A percentile compares a stretch with the other conserved stretches of the same genome.
These are phyloP conservation scores for Phytophthora quininea DNA, from an alignment of 352 stramenopile genomes.

Conservation along the genomic window DNA sequence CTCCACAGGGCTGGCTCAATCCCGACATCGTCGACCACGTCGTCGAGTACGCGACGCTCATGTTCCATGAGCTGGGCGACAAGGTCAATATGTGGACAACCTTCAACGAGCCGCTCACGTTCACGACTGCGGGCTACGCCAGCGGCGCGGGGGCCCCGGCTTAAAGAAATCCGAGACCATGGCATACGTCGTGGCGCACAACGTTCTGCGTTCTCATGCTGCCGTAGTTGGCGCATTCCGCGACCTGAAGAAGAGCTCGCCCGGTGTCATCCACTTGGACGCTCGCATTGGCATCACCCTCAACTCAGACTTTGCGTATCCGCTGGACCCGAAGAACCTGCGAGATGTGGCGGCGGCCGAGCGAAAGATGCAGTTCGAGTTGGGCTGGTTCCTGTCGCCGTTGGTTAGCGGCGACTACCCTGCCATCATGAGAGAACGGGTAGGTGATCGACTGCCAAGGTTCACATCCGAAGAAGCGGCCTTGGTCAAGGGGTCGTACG, in stretches of 20 bases:
- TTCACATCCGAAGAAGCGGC: constrained; percentile 85
- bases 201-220: constrained; percentile 93
- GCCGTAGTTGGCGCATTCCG: constrained; percentile 84
- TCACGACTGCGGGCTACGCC: constrained; percentile 87
- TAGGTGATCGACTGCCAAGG: constrained; percentile 78
- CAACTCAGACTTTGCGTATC: constrained; percentile 81
- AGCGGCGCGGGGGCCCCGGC: constrained; percentile 56
- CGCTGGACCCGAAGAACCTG: constrained; percentile 64
- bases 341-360: constrained; percentile 66
- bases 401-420: constrained; percentile 93
- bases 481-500: constrained; percentile 79
- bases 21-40: constrained; percentile 66
- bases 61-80: constrained; percentile 91
- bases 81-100: constrained; percentile 95
- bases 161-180: constrained; percentile 52
- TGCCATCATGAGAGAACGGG: constrained; percentile 81
- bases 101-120: constrained; percentile 94
- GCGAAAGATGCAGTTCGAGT: constrained; percentile 89
- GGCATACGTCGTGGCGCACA: constrained; percentile 73
- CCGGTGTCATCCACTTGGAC: constrained; percentile 31
- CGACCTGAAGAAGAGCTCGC: constrained; percentile 59
- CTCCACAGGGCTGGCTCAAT: constrained; percentile 76
- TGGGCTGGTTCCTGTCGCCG: constrained; percentile 92
- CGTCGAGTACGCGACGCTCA: constrained; percentile 89
- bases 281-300: constrained; percentile 92